Percentiles rank a stretch among this genome's conserved stretches.
Evolutionary conservation across 306 rosid species (phyloP).

Genomic region (Prunus dulcis): DNA sequence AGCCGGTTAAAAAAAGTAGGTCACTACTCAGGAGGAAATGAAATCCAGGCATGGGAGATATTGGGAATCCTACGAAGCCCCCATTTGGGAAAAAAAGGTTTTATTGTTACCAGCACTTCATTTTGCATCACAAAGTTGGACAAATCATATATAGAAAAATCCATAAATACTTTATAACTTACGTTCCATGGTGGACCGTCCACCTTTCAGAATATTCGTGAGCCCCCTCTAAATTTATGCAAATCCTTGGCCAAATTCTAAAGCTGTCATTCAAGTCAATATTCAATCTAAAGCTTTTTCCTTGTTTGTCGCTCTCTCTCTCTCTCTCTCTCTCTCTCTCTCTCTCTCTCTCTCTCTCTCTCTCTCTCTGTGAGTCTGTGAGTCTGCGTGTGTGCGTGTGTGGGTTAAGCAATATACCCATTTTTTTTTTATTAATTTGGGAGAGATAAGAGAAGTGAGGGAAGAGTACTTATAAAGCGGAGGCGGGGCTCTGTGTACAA

Average conservation of each 20-base stretch:
- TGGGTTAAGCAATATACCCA: not conserved
- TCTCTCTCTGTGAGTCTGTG: no score
- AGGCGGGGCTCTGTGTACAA: not conserved
- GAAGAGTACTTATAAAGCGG: not conserved
- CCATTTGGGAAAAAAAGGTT: conserved; percentile 5
- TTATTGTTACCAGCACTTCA: conserved; percentile 29
- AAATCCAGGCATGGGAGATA: not conserved
- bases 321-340: not conserved
- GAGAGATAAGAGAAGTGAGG: not conserved
- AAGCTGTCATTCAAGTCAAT: not conserved
- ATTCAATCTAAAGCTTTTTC: not conserved
- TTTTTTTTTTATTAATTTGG: not conserved
- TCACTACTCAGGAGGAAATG: not conserved
- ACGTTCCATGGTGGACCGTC: conserved; percentile 12
- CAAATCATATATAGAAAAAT: not conserved
- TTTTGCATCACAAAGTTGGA: conserved; percentile 17
- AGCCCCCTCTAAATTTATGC: not conserved
- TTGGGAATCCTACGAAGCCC: conserved; percentile 56
- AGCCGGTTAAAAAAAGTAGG: conserved; percentile 7
- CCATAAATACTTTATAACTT: not conserved
- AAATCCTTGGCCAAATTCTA: not conserved
- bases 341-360: not conserved
- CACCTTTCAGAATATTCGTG: not conserved
- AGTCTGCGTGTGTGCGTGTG: not conserved
- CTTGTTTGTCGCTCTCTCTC: not conserved